Conservation (phyloP, 2,329 filamentous ascomycete species). For the Verticillium tricorpus region DNA sequence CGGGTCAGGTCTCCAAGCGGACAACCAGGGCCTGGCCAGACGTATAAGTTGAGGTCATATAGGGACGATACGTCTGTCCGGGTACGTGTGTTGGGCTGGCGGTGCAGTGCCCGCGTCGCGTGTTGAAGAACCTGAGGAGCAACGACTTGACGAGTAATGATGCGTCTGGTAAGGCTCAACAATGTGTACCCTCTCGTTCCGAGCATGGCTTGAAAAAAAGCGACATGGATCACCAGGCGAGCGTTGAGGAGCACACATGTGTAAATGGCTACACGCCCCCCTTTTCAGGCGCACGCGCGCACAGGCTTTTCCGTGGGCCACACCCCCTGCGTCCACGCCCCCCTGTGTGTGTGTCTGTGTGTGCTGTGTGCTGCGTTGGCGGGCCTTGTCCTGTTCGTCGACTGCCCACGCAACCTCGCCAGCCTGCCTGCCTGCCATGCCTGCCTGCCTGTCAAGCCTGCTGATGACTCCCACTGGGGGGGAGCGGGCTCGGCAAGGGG, state of each 20-base stretch:
- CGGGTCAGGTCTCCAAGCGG: background rate
- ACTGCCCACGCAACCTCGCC: background rate
- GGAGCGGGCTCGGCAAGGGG: background rate
- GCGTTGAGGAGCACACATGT: conserved; percentile 11
- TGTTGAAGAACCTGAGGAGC: background rate
- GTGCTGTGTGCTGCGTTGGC: background rate
- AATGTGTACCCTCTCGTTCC: background rate
- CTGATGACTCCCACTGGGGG: background rate
- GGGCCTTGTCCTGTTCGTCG: background rate
- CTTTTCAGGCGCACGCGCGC: background rate
- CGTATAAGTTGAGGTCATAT: conserved; percentile 2
- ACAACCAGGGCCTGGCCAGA: background rate
- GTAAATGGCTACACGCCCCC: conserved; percentile 10
- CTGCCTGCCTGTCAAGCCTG: background rate
- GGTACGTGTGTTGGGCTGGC: background rate
- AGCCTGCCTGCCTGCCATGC: background rate
- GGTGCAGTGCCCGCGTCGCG: background rate
- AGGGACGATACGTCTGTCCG: background rate
- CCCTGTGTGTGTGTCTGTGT: background rate
- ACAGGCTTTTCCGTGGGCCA: conserved; percentile 1
- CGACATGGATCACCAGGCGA: conserved; percentile 2
- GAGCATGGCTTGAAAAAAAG: background rate
- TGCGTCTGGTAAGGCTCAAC: background rate
- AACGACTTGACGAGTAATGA: background rate
- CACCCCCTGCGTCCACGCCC: conserved; percentile 1